Evolutionary conservation across 129 eudicot genomes (phyloP), one percentile per base, ranked within the genome.

Genomic region (Solidago caesia): DNA sequence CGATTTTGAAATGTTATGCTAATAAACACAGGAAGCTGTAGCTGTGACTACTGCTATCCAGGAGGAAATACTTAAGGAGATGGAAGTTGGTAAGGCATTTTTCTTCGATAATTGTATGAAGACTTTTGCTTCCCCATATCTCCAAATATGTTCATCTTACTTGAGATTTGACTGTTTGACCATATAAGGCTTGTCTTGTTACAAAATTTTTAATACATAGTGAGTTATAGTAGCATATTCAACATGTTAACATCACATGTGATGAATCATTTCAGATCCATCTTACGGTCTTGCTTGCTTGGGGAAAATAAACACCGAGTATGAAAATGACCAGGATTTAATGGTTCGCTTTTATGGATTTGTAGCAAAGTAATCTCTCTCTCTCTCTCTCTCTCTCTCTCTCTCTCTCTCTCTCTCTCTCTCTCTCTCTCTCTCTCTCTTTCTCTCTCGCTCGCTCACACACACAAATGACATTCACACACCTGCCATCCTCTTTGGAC

Each of bases 21-120:
- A 8, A 64, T 67, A n/a, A 72, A 59, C 79, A 79, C 96, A 93
- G 96, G 97, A 93, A 85, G 88, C 98, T 81, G 97, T 93, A 77
- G 97, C 98, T 73, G 85, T 90, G 71, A 93, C 98, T 64, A 93
- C 92, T 70, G 84, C 85, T 49, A 86, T 90, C 42, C 98, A 93
- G 85, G 98, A 90, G 81, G 97, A 93, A 85, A 90, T 93, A 75
- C 84, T 93, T 74, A 61, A 55, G 56, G 97, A 90, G 66, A 93
- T 90, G 96, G 97, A 91, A 81, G 87, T 93, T 75, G 96, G 98
- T 90, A 68, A 84, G 86, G 39, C 53, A 69, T 75, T 21, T 56
- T 44, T 68, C 16, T 43, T 64, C 75, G 16, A 14, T 16, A n/a
- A 14, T 41, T 59, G 48, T 7, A 61, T 65, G 3, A 58, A 1